Base-by-base conservation (phyloP, 164 flowering plant genomes). In the Magnolia kwangsiensis region DNA sequence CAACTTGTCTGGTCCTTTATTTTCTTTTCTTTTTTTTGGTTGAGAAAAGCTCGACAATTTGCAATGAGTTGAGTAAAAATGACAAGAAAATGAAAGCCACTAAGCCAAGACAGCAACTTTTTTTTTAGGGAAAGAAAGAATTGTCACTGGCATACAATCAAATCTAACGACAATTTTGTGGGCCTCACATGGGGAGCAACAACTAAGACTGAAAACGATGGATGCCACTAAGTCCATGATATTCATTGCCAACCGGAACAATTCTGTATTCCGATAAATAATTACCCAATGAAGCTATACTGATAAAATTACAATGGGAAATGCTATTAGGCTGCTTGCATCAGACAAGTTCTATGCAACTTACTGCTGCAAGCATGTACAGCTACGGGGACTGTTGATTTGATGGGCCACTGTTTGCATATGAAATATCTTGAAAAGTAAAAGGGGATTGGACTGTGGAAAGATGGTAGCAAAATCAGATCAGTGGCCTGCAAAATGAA, bases 31-130 rank as follows among this genome's bases (percentile, higher is more conserved):
- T 64, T 64, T 64, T 21, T 8, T 8, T 7, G 67, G 67, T 19
- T 19, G 8, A 21, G 24, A 64, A 64, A 64, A 64, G 67, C 21
- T 20, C 23, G 24, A 64, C 61, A 64, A 64, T 19, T 64, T 64
- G 67, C 19, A 67, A 67, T 24, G n/a, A 9, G 49, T 23, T 67
- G 45, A 67, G 27, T 10, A 67, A 9, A 29, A 24, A 21, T 9
- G 67, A 64, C 67, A 64, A 8, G 65, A 75, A 51, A 67, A 51
- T 67, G 63, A 67, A 65, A 69, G 72, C 72, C 55, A 69, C 29
- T 18, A 45, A 7, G 55, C 72, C 51, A 49, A 5, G 7, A 49
- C 50, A 37, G 14, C 55, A 69, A 13, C 51, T 69, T 37, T 49
- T 24, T 24, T 37, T 23, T 31, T n/a, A 13, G 10, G 49, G 5